A percentile compares a stretch with the other conserved stretches of the same genome.
phyloP scores from a whole-genome alignment of 768 basidiomycete species.

The Mycena venus region DNA sequence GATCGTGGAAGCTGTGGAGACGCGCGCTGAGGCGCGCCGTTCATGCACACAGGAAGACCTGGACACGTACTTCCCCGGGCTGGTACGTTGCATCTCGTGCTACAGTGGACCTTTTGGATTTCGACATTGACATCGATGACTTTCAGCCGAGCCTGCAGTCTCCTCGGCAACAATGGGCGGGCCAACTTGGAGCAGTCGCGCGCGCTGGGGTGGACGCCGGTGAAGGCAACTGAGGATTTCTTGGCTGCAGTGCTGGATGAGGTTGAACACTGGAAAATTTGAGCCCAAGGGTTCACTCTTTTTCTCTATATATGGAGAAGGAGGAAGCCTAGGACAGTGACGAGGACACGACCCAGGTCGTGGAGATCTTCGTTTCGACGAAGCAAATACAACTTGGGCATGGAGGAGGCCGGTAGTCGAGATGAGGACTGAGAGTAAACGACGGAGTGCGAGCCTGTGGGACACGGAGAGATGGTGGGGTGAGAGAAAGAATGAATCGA shows the following conservation, averaged over 20 bases:
- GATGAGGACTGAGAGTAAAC: too few species aligned
- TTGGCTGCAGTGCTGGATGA: slow-evolving; percentile 45
- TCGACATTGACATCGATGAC: background rate
- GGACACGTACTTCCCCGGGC: slow-evolving; percentile 35
- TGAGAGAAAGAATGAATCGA: too few species aligned
- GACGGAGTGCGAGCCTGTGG: too few species aligned
- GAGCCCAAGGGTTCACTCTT: too few species aligned
- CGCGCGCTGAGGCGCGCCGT: slow-evolving; percentile 30
- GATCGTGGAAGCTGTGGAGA: slow-evolving; percentile 29
- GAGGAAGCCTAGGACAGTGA: too few species aligned
- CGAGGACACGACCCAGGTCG: too few species aligned
- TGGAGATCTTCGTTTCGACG: too few species aligned
- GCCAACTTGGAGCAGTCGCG: slow-evolving; percentile 38
- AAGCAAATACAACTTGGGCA: too few species aligned
- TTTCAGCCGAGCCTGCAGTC: background rate
- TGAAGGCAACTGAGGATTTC: slow-evolving; percentile 48
- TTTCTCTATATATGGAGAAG: too few species aligned
- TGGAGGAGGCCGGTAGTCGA: too few species aligned
- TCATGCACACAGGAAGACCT: slow-evolving; percentile 46
- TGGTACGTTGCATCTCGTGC: background rate
- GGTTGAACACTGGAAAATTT: slow-evolving; percentile 33
- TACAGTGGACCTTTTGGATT: background rate
- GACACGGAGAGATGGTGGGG: too few species aligned
- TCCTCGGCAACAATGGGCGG: slow-evolving; percentile 40
- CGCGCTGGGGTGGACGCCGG: slow-evolving; percentile 54